Conservation (phyloP, 345 rosid genomes). For the Camelina neglecta region DNA sequence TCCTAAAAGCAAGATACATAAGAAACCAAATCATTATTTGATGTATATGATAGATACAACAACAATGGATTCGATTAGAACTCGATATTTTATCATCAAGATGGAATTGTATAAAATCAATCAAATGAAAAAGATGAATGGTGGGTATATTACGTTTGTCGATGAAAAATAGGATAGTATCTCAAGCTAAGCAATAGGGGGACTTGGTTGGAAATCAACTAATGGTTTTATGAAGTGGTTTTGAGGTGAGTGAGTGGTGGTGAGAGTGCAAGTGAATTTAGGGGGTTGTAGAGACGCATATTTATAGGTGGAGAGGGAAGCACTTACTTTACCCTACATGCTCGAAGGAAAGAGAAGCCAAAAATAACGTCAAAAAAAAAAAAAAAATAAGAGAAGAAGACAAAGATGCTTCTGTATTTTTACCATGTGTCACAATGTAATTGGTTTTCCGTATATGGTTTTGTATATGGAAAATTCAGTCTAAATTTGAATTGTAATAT, state of each 20-base stretch:
- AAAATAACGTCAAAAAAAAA: not conserved
- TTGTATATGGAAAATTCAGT: not conserved
- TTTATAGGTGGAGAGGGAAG: constrained; percentile 21
- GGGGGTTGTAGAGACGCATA: not conserved
- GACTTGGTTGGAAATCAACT: constrained; percentile 16
- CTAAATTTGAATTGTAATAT: not conserved
- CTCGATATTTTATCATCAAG: constrained; percentile 7
- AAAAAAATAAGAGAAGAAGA: not conserved
- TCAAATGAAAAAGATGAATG: not conserved
- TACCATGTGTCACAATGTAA: not conserved
- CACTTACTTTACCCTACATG: constrained; percentile 4
- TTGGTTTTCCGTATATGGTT: constrained; percentile 7
- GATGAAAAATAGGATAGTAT: not conserved
- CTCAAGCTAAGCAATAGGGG: not conserved
- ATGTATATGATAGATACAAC: not conserved
- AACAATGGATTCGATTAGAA: not conserved
- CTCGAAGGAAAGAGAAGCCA: not conserved
- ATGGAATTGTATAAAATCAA: not conserved
- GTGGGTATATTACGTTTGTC: not conserved
- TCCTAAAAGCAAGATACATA: not conserved
- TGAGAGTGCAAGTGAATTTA: not conserved
- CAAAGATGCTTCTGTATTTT: not conserved
- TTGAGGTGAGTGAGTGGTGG: constrained; percentile 16
- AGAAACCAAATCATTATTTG: not conserved
- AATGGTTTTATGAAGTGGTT: constrained; percentile 25